Percentiles rank a stretch among this genome's conserved stretches.
These are phyloP conservation scores for Martensiomyces pterosporus DNA, from an alignment of 192 early-diverging fungal genomes.

Conservation along the genomic window DNA sequence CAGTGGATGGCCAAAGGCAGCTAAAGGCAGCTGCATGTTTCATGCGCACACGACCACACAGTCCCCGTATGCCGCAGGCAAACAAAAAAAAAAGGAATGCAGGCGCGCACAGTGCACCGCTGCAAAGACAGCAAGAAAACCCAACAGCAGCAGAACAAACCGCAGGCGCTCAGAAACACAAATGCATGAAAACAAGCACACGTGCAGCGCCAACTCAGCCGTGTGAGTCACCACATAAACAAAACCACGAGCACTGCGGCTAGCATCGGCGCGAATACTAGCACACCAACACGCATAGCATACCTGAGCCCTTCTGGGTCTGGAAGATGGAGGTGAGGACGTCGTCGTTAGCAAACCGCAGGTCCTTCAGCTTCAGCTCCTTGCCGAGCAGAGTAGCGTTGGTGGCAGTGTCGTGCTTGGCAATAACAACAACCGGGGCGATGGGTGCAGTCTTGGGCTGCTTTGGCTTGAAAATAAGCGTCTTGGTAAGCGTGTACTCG, in stretches of 20 bases:
- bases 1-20: no score
- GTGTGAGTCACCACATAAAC: constrained; percentile 13
- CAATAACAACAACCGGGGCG: constrained; percentile 62
- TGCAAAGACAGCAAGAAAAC: no score
- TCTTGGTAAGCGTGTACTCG: constrained; percentile 57
- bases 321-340: constrained; percentile 55
- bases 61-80: no score
- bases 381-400: constrained; percentile 51
- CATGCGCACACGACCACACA: no score
- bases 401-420: constrained; percentile 54
- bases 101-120: no score
- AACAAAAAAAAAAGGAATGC: no score
- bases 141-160: no score
- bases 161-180: no score
- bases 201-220: no score
- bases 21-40: no score
- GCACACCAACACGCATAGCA: neutral
- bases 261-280: constrained; percentile 1
- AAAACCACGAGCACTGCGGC: neutral
- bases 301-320: constrained; percentile 60
- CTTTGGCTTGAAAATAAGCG: constrained; percentile 79
- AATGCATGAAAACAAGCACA: no score
- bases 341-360: constrained; percentile 68
- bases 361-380: constrained; percentile 63
- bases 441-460: constrained; percentile 58